A percentile compares a stretch with the other conserved stretches of the same genome.
Conservation (phyloP, 2,329 filamentous ascomycete genomes). For the Fusarium continuum region DNA sequence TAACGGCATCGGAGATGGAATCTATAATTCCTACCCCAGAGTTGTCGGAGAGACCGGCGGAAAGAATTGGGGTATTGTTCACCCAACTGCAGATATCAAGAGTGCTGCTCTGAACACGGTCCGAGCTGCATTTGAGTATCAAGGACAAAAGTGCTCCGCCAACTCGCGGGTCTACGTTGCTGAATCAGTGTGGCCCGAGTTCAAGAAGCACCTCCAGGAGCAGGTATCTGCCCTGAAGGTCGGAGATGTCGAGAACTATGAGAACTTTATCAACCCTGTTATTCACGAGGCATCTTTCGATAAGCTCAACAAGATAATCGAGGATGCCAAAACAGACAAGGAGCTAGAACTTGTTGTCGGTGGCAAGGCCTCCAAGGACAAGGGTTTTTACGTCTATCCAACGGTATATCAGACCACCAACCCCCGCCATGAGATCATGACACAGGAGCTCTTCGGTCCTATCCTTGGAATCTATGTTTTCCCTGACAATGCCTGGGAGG, state of each 20-base stretch:
- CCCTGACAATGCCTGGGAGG: slow-evolving; percentile 48
- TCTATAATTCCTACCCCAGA: slow-evolving; percentile 50
- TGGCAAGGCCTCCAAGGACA: slow-evolving; percentile 54
- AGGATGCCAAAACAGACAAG: slow-evolving; percentile 54
- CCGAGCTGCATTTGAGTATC: slow-evolving; percentile 28
- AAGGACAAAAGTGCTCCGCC: slow-evolving; percentile 33
- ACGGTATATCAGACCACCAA: slow-evolving; percentile 56
- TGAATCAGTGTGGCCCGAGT: slow-evolving; percentile 41
- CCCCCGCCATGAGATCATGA: slow-evolving; percentile 55
- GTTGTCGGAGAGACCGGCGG: slow-evolving; percentile 62
- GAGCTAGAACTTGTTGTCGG: slow-evolving; percentile 56
- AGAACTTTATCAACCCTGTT: slow-evolving; percentile 58
- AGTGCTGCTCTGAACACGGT: slow-evolving; percentile 29
- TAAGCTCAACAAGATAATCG: slow-evolving; percentile 51
- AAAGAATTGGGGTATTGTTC: slow-evolving; percentile 63
- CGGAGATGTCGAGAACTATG: slow-evolving; percentile 51
- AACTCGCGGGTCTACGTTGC: slow-evolving; percentile 35
- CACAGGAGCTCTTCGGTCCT: slow-evolving; percentile 60
- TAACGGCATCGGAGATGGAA: slow-evolving; percentile 44
- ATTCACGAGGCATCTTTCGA: slow-evolving; percentile 59
- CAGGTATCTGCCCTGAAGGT: slow-evolving; percentile 50
- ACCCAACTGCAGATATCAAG: slow-evolving; percentile 40
- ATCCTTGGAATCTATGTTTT: slow-evolving; percentile 59
- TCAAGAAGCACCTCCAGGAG: slow-evolving; percentile 45
- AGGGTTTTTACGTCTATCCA: slow-evolving; percentile 57